Conservation (phyloP, 495 filamentous ascomycete genomes). For the Lasiosphaeria hispida region DNA sequence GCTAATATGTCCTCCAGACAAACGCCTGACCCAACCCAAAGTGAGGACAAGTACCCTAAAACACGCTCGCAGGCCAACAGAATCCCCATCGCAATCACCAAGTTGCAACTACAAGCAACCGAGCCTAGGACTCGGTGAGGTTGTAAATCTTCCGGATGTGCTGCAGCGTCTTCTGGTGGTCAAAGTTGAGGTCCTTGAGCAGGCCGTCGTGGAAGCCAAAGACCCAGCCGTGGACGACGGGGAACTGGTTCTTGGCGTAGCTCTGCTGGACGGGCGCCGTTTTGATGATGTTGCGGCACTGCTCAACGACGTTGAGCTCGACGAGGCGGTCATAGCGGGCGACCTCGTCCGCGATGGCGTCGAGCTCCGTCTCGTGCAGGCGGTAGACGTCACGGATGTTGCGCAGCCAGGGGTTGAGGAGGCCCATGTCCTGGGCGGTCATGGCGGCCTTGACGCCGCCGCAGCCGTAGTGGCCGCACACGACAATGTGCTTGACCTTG, state of each 20-base stretch:
- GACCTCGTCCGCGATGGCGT: constrained; percentile 44
- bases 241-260: constrained; percentile 50
- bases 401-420: constrained; percentile 61
- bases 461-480: constrained; percentile 65
- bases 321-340: constrained; percentile 54
- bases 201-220: constrained; percentile 53
- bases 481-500: constrained; percentile 62
- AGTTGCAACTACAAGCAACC: too few species aligned
- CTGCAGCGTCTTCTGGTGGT: constrained; percentile 42
- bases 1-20: too few species aligned
- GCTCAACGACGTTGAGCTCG: constrained; percentile 59
- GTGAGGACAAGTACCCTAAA: too few species aligned
- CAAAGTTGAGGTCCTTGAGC: constrained; percentile 53
- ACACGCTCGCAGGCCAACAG: too few species aligned
- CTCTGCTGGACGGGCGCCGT: constrained; percentile 55
- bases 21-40: too few species aligned
- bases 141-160: constrained; percentile 58
- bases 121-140: constrained; percentile 29
- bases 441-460: constrained; percentile 63
- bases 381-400: constrained; percentile 61
- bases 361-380: constrained; percentile 55
- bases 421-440: constrained; percentile 54
- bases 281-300: constrained; percentile 59
- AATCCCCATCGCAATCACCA: too few species aligned
- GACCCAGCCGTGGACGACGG: constrained; percentile 57